Evolutionary conservation across 768 basidiomycete species (phyloP).

Genomic region (Chalciporus piperatus): DNA sequence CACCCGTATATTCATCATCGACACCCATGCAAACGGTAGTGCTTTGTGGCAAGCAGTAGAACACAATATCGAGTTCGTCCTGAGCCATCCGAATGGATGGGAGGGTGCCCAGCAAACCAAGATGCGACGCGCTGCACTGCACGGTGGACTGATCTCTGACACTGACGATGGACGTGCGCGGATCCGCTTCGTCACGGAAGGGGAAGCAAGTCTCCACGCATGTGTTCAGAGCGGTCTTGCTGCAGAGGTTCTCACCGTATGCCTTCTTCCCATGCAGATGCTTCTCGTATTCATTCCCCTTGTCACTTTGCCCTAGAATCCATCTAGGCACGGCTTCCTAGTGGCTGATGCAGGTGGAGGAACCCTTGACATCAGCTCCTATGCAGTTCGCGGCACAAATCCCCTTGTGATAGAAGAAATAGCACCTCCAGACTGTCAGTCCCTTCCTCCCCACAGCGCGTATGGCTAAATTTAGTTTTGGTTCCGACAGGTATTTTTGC

Average conservation of each 20-base stretch:
- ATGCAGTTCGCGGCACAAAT: constrained; percentile 64
- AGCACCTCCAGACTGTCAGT: constrained; percentile 76
- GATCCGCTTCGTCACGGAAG: constrained; percentile 80
- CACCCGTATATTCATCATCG: constrained; percentile 71
- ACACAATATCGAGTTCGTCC: constrained; percentile 65
- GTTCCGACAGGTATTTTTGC: constrained; percentile 64
- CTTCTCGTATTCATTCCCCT: not conserved
- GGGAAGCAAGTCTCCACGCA: constrained; percentile 80
- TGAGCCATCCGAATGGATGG: constrained; percentile 83
- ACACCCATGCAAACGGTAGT: constrained; percentile 78
- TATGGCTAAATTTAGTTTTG: constrained; percentile 7
- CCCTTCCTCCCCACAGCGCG: not conserved
- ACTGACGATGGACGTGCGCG: constrained; percentile 69
- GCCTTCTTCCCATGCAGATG: constrained; percentile 12
- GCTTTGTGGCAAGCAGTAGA: constrained; percentile 71
- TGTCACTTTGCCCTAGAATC: constrained; percentile 45
- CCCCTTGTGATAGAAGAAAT: constrained; percentile 81
- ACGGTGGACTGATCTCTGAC: constrained; percentile 71
- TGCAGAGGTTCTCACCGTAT: constrained; percentile 70
- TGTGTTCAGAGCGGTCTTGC: constrained; percentile 78
- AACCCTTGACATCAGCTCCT: constrained; percentile 78
- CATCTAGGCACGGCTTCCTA: constrained; percentile 73
- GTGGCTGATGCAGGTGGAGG: constrained; percentile 82
- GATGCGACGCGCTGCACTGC: constrained; percentile 72
- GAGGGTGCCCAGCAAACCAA: constrained; percentile 72